Evolutionary conservation across 345 rosid genomes (phyloP), one percentile per base, ranked within the genome.

Genomic region (Hypericum androsaemum): DNA sequence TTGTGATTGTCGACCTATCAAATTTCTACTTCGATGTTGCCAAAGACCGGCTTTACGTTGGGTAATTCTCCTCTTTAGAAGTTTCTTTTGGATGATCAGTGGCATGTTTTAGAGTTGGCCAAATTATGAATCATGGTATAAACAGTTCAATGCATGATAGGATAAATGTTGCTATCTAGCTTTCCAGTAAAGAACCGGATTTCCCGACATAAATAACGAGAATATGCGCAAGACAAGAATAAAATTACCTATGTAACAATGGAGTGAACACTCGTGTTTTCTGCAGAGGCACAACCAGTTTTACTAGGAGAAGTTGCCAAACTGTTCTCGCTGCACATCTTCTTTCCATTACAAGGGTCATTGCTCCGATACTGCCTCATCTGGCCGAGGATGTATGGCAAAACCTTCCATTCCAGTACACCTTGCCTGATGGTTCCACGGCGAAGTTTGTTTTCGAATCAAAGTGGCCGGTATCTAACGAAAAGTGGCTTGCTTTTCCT

Each of bases 311-410:
- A 84, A 90, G 95, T 64, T 87, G 96, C 66, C 98, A 90, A 74
- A 87, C 98, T 14, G 92, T 90, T 64, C 95, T 90, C 61, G 81
- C 95, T 37, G 78, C 82, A 43, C 98, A 90, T 69, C 87, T 87
- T 54, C 73, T 90, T 63, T 79, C 95, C 53, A 73, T 90, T 57
- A 65, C 70, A 55, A 82, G 85, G 77, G 84, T 84, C 62, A 64
- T 87, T 12, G 92, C 96, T 47, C 98, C 98, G 0, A 82, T 87
- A 52, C 59, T 90, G 60, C 98, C 98, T 66, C 98, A 90, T 74
- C 64, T 90, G 68, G 95, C 98, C 7, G 96, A 87, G 74, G 98
- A 90, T 56, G 92, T 67, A 14, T 90, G 98, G 98, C 95, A 79
- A 66, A 82, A 87, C 74, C 92, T 90, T 57, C 95, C 98, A n/a